phyloP scores from a whole-genome alignment of 345 rosid genomes.

The Arabis alpina region DNA sequence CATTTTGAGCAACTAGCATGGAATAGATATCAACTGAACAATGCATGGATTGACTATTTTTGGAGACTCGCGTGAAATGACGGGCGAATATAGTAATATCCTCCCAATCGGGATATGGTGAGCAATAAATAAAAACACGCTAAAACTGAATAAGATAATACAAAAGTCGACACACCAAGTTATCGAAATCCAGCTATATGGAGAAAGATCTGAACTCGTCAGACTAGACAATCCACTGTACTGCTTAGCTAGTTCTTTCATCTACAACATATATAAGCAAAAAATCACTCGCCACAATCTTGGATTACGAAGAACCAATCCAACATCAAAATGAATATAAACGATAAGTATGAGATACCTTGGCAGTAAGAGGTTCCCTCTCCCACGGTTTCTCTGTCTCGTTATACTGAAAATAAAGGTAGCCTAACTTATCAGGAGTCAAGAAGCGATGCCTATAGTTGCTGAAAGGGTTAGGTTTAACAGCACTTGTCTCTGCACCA shows the following conservation, averaged over 20 bases:
- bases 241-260: slow-evolving; percentile 7
- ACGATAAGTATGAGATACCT: slow-evolving; percentile 23
- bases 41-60: not conserved
- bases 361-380: not conserved
- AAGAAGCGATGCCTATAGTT: not conserved
- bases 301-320: not conserved
- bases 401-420: slow-evolving; percentile 26
- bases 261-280: slow-evolving; percentile 19
- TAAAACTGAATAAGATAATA: slow-evolving; percentile 13
- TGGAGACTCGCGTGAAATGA: not conserved
- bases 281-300: not conserved
- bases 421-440: not conserved
- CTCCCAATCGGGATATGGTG: not conserved
- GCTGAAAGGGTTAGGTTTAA: not conserved
- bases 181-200: slow-evolving; percentile 32
- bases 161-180: slow-evolving; percentile 27
- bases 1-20: slow-evolving; percentile 5
- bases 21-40: slow-evolving; percentile 10
- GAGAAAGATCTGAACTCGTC: slow-evolving; percentile 29
- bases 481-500: not conserved
- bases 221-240: slow-evolving; percentile 20
- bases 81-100: not conserved
- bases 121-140: not conserved
- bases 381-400: not conserved
- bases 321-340: slow-evolving; percentile 3